Evolutionary conservation across 257 asterid species (phyloP), one percentile per base, ranked within the genome.

Genomic region (Paulownia fortunei): DNA sequence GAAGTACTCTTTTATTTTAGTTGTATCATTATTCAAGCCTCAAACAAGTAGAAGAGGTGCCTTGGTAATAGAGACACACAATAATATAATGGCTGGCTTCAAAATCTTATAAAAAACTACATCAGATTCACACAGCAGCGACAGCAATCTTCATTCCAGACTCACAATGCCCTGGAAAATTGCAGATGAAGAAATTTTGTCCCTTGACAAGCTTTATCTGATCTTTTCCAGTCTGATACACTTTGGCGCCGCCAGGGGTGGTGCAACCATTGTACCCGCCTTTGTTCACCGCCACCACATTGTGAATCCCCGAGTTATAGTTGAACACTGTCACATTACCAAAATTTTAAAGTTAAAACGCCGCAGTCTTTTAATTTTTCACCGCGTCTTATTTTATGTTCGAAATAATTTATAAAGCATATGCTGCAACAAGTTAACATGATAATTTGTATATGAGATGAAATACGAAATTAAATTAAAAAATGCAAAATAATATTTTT

Each of bases 71-170:
- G 7, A 8, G 4, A 24, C 0, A 60, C 8, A n/a, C n/a, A n/a
- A n/a, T n/a, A n/a, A n/a, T n/a, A n/a, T n/a, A n/a, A n/a, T n/a
- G n/a, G n/a, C n/a, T n/a, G n/a, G n/a, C n/a, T n/a, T n/a, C n/a
- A n/a, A n/a, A n/a, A n/a, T n/a, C n/a, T n/a, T n/a, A n/a, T n/a
- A n/a, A n/a, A n/a, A n/a, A n/a, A n/a, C n/a, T n/a, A 9, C 4
- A 61, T 27, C 8, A 2, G 0, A 32, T 16, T 74, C 55, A 80
- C 2, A 15, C 3, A 26, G 88, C 92, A 66, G 30, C 46, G 49
- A 88, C 36, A n/a, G 92, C 86, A 18, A 89, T 82, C 86, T 87
- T 92, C 97, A 92, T 92, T 52, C 92, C 91, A 26, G 87, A 64
- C 5, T 62, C 12, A 34, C 97, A 92, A n/a, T 92, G 97, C 18